Evolutionary conservation across 1,139 yeast species (phyloP).

Genomic region (Yamadazyma triangularis): DNA sequence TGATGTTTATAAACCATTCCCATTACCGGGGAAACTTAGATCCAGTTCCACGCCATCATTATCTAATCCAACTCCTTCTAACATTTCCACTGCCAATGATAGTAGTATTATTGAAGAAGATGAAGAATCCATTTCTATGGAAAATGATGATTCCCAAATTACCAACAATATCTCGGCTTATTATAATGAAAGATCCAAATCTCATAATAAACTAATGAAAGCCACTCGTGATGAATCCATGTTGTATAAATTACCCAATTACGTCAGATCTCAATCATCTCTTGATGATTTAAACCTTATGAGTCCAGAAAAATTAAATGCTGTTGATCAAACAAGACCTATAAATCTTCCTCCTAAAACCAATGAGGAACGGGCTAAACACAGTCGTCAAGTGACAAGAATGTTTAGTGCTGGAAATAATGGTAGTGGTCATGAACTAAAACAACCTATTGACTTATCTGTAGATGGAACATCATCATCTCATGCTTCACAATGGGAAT

Average conservation of each 20-base stretch:
- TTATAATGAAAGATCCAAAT: constrained; percentile 33
- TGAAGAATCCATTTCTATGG: constrained; percentile 4
- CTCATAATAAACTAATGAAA: constrained; percentile 30
- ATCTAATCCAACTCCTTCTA: constrained; percentile 1
- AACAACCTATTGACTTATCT: constrained; percentile 15
- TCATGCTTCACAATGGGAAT: constrained; percentile 11
- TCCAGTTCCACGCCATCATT: constrained; percentile 13
- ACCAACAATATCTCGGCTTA: constrained; percentile 34
- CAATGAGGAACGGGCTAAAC: constrained; percentile 31
- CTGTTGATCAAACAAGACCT: constrained; percentile 42
- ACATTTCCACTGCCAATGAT: constrained; percentile 1
- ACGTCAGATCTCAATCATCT: constrained; percentile 38
- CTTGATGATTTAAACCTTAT: constrained; percentile 37
- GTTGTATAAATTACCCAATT: constrained; percentile 37
- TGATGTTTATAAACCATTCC: constrained; percentile 32
- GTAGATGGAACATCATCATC: too few relatives aligned
- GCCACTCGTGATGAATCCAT: constrained; percentile 29
- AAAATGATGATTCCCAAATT: constrained; percentile 25
- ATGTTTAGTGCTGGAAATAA: constrained; percentile 26
- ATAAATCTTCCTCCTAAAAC: constrained; percentile 44
- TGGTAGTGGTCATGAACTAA: too few relatives aligned
- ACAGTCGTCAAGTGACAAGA: constrained; percentile 34
- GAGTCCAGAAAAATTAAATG: constrained; percentile 38
- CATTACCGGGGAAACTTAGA: constrained; percentile 32
- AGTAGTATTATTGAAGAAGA: constrained; percentile 5